Evolutionary conservation across 2,329 filamentous ascomycete species (phyloP).

Genomic region (Ambrosiella cleistominuta): DNA sequence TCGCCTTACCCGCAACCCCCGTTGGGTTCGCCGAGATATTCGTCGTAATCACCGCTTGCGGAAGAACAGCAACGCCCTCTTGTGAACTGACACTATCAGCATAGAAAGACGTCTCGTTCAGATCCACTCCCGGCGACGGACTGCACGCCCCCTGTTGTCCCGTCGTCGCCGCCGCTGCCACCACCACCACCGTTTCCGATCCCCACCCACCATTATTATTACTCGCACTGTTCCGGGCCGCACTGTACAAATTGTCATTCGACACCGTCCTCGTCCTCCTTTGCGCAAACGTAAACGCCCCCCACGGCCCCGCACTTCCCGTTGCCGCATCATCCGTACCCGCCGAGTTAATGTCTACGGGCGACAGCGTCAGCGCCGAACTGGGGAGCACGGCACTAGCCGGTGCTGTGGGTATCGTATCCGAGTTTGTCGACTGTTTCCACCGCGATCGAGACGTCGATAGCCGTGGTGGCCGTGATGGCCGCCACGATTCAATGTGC

Average conservation of each 20-base stretch:
- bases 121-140: background rate
- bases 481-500: slow-evolving; percentile 6
- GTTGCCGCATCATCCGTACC: background rate
- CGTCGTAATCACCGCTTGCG: background rate
- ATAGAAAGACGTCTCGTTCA: slow-evolving; percentile 1
- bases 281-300: slow-evolving; percentile 4
- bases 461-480: background rate
- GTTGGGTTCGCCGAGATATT: background rate
- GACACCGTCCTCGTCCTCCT: background rate
- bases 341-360: background rate
- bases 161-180: background rate
- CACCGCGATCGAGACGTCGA: background rate
- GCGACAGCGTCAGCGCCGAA: background rate
- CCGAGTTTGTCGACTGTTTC: background rate
- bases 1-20: background rate
- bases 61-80: background rate
- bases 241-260: background rate
- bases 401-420: background rate
- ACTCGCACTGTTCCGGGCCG: background rate
- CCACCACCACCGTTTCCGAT: background rate
- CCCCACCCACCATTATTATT: background rate
- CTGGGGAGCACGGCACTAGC: background rate
- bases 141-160: background rate
- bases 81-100: background rate
- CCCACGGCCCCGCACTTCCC: background rate